Conservation (phyloP, 768 basidiomycete species). For the Rhodotorula paludigena region DNA sequence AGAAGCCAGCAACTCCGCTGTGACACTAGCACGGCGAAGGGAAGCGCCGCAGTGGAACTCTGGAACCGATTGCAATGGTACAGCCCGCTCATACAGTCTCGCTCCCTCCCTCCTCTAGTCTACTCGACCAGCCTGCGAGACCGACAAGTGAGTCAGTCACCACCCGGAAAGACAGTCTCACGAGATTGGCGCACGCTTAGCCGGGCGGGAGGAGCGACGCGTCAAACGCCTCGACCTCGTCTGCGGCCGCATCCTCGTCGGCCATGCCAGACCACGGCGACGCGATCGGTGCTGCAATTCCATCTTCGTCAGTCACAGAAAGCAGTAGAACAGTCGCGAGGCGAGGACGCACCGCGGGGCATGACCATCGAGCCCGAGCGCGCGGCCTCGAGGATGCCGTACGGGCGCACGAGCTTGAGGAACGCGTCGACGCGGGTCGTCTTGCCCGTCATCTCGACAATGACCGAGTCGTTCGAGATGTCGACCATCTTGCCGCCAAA, state of each 20-base stretch:
- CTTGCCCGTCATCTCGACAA: slow-evolving; percentile 92
- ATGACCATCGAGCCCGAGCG: slow-evolving; percentile 95
- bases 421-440: slow-evolving; percentile 87
- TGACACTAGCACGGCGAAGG: too few relatives aligned
- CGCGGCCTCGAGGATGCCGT: slow-evolving; percentile 91
- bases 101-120: too few relatives aligned
- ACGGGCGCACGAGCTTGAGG: slow-evolving; percentile 81
- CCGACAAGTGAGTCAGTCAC: too few relatives aligned
- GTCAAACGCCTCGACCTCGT: slow-evolving; percentile 65
- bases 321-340: neutral
- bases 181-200: slow-evolving; percentile 47
- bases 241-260: slow-evolving; percentile 52
- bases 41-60: too few relatives aligned
- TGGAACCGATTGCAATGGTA: too few relatives aligned
- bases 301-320: neutral
- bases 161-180: too few relatives aligned
- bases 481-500: slow-evolving; percentile 92
- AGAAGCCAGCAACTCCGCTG: too few relatives aligned
- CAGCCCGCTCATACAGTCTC: too few relatives aligned
- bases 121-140: too few relatives aligned
- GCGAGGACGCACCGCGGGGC: slow-evolving; percentile 57
- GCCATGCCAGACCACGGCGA: slow-evolving; percentile 56
- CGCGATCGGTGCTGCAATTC: slow-evolving; percentile 63
- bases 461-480: slow-evolving; percentile 87
- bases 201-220: slow-evolving; percentile 91